Conservation (phyloP, 768 basidiomycete genomes). For the Peribolospora baueri region DNA sequence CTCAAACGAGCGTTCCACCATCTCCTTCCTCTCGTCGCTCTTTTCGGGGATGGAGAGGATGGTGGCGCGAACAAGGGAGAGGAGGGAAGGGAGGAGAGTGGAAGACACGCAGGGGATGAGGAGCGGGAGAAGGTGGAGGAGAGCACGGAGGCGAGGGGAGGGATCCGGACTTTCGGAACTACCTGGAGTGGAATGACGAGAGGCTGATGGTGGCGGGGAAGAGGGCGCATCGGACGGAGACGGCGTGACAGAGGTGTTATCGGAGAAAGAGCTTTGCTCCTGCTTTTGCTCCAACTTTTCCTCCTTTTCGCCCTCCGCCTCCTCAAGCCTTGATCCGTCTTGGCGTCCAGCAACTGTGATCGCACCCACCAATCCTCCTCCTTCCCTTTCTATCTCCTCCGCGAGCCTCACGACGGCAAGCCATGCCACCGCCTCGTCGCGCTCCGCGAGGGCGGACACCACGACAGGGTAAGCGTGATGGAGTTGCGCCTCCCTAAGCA, state of each 20-base stretch:
- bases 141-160: slow-evolving; percentile 2
- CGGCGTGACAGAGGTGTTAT: neutral
- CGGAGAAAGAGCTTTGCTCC: neutral
- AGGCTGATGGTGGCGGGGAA: neutral
- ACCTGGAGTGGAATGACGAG: too few species aligned
- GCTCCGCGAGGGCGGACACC: slow-evolving; percentile 32
- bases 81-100: slow-evolving; percentile 5
- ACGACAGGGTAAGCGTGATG: slow-evolving; percentile 50
- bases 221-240: neutral
- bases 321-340: too few species aligned
- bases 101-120: slow-evolving; percentile 9
- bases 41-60: slow-evolving; percentile 2
- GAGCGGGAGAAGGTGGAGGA: slow-evolving; percentile 8
- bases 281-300: too few species aligned
- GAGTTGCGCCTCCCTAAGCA: slow-evolving; percentile 39
- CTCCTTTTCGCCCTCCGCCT: too few species aligned
- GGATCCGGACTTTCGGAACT: neutral
- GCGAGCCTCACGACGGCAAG: slow-evolving; percentile 39
- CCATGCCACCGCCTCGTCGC: slow-evolving; percentile 34
- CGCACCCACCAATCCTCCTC: neutral
- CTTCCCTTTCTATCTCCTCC: slow-evolving; percentile 20
- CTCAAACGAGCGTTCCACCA: slow-evolving; percentile 7
- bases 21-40: slow-evolving; percentile 2
- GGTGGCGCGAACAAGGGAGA: neutral
- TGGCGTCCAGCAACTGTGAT: too few species aligned